Percentiles rank a stretch among this genome's conserved stretches.
Evolutionary conservation across 2,329 filamentous ascomycete genomes (phyloP).

Genomic region (Botrytis byssoidea): DNA sequence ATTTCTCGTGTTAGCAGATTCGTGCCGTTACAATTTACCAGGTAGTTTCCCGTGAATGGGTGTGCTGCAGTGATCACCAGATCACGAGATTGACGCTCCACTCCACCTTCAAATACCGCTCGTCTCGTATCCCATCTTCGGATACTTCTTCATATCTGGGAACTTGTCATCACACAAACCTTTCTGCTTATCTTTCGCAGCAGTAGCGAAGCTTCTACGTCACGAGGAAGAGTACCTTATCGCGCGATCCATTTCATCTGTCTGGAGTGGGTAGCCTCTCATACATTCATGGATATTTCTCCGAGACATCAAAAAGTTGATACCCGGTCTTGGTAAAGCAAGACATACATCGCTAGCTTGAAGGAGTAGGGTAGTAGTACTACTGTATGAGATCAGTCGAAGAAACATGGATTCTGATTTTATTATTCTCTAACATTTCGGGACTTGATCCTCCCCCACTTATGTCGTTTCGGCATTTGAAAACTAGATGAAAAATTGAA

Average conservation of each 20-base stretch:
- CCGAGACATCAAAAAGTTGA: slow-evolving; percentile 5
- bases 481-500: not conserved
- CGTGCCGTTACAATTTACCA: not conserved
- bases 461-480: slow-evolving; percentile 1
- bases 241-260: not conserved
- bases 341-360: slow-evolving; percentile 8
- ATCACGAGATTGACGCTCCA: slow-evolving; percentile 15
- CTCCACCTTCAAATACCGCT: not conserved
- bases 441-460: not conserved
- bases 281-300: slow-evolving; percentile 8
- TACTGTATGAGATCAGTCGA: not conserved
- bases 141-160: not conserved
- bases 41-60: not conserved
- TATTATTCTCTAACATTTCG: not conserved
- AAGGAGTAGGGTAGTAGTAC: slow-evolving; percentile 2
- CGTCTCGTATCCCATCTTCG: slow-evolving; percentile 10
- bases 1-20: slow-evolving; percentile 7
- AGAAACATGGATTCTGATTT: not conserved
- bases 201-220: not conserved
- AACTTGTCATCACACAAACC: not conserved
- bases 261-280: not conserved
- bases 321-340: slow-evolving; percentile 15
- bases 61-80: slow-evolving; percentile 15
- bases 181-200: slow-evolving; percentile 2
- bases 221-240: not conserved